Percentiles rank a stretch among this genome's conserved stretches.
phyloP scores from a whole-genome alignment of 495 filamentous ascomycete genomes.

The Penicillium mononematosum region DNA sequence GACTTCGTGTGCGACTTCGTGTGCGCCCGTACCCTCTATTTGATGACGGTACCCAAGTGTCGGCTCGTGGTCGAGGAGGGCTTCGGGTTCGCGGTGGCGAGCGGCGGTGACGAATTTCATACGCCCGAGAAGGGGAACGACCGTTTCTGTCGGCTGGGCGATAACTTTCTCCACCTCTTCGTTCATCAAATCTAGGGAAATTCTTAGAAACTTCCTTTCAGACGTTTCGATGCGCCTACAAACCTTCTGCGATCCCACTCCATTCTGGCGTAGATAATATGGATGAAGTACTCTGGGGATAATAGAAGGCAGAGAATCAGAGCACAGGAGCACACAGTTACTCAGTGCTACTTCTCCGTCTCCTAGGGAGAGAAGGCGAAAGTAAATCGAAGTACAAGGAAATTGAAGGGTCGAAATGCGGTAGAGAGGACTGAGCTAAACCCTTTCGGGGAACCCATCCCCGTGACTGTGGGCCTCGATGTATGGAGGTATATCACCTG shows the following conservation, averaged over 20 bases:
- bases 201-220: conserved; percentile 12
- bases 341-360: not conserved
- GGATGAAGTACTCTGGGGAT: not conserved
- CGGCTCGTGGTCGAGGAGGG: conserved; percentile 39
- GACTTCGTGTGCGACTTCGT: conserved; percentile 48
- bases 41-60: conserved; percentile 50
- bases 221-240: conserved; percentile 1
- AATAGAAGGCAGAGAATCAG: not conserved
- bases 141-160: conserved; percentile 43
- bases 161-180: conserved; percentile 55
- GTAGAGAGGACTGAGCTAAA: conserved; percentile 6
- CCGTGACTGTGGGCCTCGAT: not conserved
- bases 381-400: not conserved
- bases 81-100: conserved; percentile 40
- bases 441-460: conserved; percentile 1
- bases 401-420: not conserved
- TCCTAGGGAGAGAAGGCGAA: not conserved
- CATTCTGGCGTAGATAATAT: conserved; percentile 29
- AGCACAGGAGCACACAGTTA: not conserved
- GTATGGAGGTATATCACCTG: not conserved
- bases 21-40: conserved; percentile 37
- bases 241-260: conserved; percentile 55
- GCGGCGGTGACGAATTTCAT: conserved; percentile 38
- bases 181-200: conserved; percentile 49
- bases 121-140: conserved; percentile 40